Evolutionary conservation across 2,329 filamentous ascomycete genomes (phyloP).

Genomic region (Seiridium cupressi): DNA sequence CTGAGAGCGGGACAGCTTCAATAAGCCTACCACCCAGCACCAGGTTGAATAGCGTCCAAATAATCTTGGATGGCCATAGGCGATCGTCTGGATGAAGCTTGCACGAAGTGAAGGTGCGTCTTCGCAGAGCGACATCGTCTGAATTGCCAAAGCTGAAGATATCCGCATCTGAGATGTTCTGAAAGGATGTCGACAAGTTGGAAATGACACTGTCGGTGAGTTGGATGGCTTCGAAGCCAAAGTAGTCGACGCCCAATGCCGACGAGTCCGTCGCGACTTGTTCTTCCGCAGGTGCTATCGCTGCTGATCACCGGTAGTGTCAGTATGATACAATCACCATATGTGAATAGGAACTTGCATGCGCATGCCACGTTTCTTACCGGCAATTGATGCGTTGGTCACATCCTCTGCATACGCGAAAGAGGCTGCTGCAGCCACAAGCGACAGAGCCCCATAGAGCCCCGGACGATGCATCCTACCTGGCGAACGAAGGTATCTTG

Average conservation of each 20-base stretch:
- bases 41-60: constrained; percentile 34
- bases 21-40: constrained; percentile 31
- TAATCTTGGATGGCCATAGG: constrained; percentile 22
- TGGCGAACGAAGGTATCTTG: neutral
- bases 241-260: neutral
- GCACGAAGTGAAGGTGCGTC: constrained; percentile 15
- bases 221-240: neutral
- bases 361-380: neutral
- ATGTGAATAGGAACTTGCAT: neutral
- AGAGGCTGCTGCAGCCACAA: neutral
- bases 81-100: constrained; percentile 32
- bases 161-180: neutral
- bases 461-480: neutral
- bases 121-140: neutral
- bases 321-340: neutral
- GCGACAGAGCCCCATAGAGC: neutral
- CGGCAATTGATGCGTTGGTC: neutral
- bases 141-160: neutral
- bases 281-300: neutral
- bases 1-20: constrained; percentile 29
- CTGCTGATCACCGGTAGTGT: neutral
- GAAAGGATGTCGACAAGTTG: neutral
- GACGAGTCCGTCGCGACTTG: neutral
- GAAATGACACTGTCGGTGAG: neutral
- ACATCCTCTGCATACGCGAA: neutral